Evolutionary conservation across 306 rosid genomes (phyloP).

Genomic region (Senna tora): DNA sequence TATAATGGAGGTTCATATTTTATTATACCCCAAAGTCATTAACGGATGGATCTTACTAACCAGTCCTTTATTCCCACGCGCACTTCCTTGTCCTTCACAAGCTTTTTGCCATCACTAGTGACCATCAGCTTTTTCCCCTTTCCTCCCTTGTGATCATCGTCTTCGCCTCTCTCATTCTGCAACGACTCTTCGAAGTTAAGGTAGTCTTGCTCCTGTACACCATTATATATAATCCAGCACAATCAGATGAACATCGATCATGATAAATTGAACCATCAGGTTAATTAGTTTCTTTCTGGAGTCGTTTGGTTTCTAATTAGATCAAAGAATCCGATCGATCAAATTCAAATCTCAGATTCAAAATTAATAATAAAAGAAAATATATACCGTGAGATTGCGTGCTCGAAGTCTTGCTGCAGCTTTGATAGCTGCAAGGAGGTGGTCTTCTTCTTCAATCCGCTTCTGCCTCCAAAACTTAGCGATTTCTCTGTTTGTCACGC

Average conservation of each 20-base stretch:
- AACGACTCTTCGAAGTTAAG: slow-evolving; percentile 56
- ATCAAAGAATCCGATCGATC: too few species aligned
- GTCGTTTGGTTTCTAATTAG: too few species aligned
- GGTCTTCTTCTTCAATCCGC: slow-evolving; percentile 67
- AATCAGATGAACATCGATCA: too few species aligned
- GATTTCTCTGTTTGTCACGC: slow-evolving; percentile 76
- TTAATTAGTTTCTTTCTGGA: too few species aligned
- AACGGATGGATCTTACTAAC: slow-evolving; percentile 46
- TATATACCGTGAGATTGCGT: slow-evolving; percentile 61
- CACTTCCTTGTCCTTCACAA: slow-evolving; percentile 42
- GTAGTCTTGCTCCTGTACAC: slow-evolving; percentile 64
- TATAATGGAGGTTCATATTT: neutral
- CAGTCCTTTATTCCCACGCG: slow-evolving; percentile 86
- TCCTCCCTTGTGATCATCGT: slow-evolving; percentile 36
- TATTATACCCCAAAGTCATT: neutral
- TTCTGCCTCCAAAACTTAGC: slow-evolving; percentile 81
- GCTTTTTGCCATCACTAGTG: slow-evolving; percentile 18
- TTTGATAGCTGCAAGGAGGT: slow-evolving; percentile 80
- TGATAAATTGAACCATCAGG: too few species aligned
- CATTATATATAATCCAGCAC: neutral
- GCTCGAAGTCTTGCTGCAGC: slow-evolving; percentile 77
- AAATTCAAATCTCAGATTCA: too few species aligned
- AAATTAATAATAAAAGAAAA: neutral
- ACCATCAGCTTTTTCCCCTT: slow-evolving; percentile 3
- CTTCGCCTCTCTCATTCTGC: slow-evolving; percentile 37